Evolutionary conservation across 2,329 filamentous ascomycete genomes (phyloP).

Genomic region (Ceratocystis lukuohia): DNA sequence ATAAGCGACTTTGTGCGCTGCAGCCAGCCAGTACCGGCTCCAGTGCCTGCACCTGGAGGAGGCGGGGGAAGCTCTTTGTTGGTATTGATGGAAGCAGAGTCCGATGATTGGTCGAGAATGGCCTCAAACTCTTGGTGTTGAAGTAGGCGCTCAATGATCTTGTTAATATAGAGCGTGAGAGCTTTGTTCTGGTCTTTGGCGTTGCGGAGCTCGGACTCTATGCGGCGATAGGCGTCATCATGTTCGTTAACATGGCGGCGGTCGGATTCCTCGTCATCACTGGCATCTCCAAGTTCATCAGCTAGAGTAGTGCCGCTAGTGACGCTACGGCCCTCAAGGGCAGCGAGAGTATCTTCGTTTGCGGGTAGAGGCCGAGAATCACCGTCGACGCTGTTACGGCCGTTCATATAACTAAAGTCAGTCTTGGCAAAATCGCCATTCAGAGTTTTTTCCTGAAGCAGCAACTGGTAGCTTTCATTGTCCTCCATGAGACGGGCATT

Average conservation of each 20-base stretch:
- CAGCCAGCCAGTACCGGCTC: slow-evolving; percentile 36
- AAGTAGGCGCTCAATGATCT: slow-evolving; percentile 89
- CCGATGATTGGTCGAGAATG: slow-evolving; percentile 70
- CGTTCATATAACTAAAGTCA: slow-evolving; percentile 54
- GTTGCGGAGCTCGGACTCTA: slow-evolving; percentile 66
- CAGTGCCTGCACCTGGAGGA: slow-evolving; percentile 29
- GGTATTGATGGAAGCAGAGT: slow-evolving; percentile 35
- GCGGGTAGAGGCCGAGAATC: slow-evolving; percentile 26
- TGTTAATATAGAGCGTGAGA: slow-evolving; percentile 94
- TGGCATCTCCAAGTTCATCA: slow-evolving; percentile 68
- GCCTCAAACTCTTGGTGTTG: slow-evolving; percentile 92
- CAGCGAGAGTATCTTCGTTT: slow-evolving; percentile 51
- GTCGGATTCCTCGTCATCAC: slow-evolving; percentile 47
- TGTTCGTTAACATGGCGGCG: slow-evolving; percentile 42
- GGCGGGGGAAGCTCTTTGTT: slow-evolving; percentile 80
- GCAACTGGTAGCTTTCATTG: slow-evolving; percentile 93
- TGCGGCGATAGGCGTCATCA: slow-evolving; percentile 49
- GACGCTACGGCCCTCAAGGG: slow-evolving; percentile 43
- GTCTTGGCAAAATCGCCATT: slow-evolving; percentile 82
- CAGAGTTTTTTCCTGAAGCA: slow-evolving; percentile 87
- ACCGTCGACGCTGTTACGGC: slow-evolving; percentile 16
- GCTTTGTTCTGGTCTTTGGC: slow-evolving; percentile 94
- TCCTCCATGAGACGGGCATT: slow-evolving; percentile 96
- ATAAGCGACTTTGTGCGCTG: slow-evolving; percentile 44
- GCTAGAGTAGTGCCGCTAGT: slow-evolving; percentile 38